Evolutionary conservation across 148 eudicot species (phyloP), one percentile per base, ranked within the genome.

Genomic region (Vaccinium myrtillus): DNA sequence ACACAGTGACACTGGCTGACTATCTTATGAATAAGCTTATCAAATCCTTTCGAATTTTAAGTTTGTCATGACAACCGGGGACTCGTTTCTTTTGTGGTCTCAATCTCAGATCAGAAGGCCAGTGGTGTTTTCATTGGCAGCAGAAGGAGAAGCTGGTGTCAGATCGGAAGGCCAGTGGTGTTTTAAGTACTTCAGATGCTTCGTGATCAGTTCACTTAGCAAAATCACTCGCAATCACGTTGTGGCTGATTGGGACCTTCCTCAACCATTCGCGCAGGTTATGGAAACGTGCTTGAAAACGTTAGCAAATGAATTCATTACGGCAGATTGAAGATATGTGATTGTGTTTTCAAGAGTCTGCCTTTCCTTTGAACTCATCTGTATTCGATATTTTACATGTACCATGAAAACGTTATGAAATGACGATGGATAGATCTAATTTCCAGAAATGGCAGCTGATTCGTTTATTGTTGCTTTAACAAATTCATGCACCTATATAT

Each of bases 81-180:
- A 61, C 71, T 77, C 19, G 18, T 61, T 81, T 50, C 8, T 14
- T 69, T 63, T 12, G 23, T 79, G 73, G 50, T 55, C 46, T 65
- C 58, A 75, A 55, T 79, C 65, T 63, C 87, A 96, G 99, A 91
- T 96, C 84, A 98, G 99, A 71, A 90, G 99, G 88, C 99, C 98
- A 5, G 96, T 95, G 82, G 88, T 96, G 75, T 96, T 89, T 87
- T 89, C 97, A 15, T 86, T 96, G 90, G 99, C 97, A 69, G 99
- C 97, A 83, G 99, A 95, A 65, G 99, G 97, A 85, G 97, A 96
- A 90, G 95, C 95, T 14, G 99, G 99, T 5, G 91, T 96, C 2
- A 87, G 87, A 73, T 32, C 32, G 32, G 32, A 32, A 32, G 32
- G 32, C 32, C 32, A 32, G 32, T 32, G 32, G 32, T 32, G 32